These are phyloP conservation scores for Cercospora sp. DNA, from an alignment of 2,329 filamentous ascomycete species.

Conservation along the genomic window DNA sequence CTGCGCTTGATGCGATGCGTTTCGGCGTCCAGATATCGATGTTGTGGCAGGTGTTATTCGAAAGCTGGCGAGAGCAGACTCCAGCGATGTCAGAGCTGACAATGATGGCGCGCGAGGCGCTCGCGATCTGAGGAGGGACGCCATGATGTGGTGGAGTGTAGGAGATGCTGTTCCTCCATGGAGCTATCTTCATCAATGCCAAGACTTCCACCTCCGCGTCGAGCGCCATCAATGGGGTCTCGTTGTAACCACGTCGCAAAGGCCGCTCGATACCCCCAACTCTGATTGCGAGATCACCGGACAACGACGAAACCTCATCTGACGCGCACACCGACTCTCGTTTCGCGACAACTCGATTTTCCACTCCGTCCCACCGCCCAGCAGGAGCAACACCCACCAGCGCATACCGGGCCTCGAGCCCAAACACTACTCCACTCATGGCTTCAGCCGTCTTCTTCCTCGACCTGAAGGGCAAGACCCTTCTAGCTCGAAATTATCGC, in stretches of 20 bases:
- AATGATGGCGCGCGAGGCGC: constrained; percentile 32
- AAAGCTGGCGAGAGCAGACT: constrained; percentile 36
- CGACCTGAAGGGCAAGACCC: constrained; percentile 99
- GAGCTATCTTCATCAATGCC: constrained; percentile 1
- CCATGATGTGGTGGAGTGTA: constrained; percentile 2
- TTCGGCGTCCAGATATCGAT: constrained; percentile 39
- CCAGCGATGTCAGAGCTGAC: constrained; percentile 33
- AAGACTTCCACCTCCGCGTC: constrained; percentile 9
- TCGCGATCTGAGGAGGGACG: constrained; percentile 16
- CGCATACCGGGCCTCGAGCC: constrained; percentile 20
- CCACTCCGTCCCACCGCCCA: not conserved
- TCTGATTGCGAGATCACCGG: not conserved
- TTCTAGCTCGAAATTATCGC: constrained; percentile 95
- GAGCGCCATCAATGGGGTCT: constrained; percentile 3
- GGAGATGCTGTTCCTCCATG: not conserved
- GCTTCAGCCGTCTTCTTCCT: constrained; percentile 98
- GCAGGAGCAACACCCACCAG: not conserved
- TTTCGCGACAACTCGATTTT: not conserved
- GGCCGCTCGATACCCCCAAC: constrained; percentile 6
- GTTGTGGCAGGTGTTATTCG: constrained; percentile 31
- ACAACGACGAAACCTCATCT: not conserved
- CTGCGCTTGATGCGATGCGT: constrained; percentile 66
- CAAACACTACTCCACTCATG: constrained; percentile 58
- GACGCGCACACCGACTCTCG: not conserved
- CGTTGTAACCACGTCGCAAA: constrained; percentile 5